Evolutionary conservation across 169 alveolate genomes (phyloP).

Genomic region (Ichthyophthirius multifiliis): DNA sequence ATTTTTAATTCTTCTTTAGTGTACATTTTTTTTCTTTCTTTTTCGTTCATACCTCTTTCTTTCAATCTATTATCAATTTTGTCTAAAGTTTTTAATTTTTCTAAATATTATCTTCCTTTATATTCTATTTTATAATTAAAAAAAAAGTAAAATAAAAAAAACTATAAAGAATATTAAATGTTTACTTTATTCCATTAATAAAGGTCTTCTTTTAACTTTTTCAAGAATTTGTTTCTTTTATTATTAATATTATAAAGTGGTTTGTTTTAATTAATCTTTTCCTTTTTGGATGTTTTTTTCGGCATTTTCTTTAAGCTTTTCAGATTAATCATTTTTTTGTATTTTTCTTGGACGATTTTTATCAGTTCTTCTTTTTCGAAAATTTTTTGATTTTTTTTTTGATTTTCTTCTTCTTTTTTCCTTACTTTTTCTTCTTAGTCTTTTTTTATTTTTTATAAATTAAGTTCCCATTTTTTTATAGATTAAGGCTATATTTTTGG

Average conservation of each 20-base stretch:
- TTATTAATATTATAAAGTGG: background rate
- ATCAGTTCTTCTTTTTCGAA: background rate
- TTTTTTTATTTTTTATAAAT: slow-evolving; percentile 6
- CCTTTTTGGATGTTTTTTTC: background rate
- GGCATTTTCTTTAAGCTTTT: background rate
- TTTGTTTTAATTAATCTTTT: background rate
- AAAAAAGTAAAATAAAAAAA: background rate
- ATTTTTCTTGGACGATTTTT: background rate
- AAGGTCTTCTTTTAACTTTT: slow-evolving; percentile 5
- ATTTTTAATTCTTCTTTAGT: background rate
- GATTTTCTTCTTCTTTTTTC: background rate
- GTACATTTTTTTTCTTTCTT: background rate
- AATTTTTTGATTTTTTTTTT: background rate
- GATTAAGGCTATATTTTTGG: slow-evolving; percentile 30
- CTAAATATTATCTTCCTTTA: background rate
- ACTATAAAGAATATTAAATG: background rate
- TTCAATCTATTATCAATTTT: background rate
- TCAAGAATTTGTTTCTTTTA: background rate
- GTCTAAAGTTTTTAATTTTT: background rate
- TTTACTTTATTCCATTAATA: background rate
- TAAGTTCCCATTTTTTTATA: slow-evolving; percentile 32
- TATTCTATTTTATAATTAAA: background rate
- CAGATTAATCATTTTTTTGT: background rate
- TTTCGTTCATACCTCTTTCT: background rate
- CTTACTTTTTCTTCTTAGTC: slow-evolving; percentile 13